Base-by-base conservation (phyloP, 139 green algal species). In the Microglena sp. region DNA sequence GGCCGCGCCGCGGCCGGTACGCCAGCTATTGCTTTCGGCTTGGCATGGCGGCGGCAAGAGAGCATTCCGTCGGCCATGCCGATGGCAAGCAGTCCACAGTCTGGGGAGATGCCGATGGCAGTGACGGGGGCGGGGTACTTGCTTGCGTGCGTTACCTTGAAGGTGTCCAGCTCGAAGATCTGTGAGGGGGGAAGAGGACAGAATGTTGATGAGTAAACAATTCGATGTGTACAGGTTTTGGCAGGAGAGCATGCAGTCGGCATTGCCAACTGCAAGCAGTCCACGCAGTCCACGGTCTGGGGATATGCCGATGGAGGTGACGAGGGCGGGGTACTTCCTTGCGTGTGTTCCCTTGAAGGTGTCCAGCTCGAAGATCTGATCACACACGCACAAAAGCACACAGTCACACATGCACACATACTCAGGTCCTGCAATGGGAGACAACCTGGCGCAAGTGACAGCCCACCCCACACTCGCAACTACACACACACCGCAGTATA, bases 101-200 rank as follows among this genome's bases (percentile, higher is more conserved):
- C 80, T 1, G 82, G 77, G 0, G 88, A 86, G 2, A 95, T 31
- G 34, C 73, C 90, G 43, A 97, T 35, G 18, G 70, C 77, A 15
- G 91, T 40, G 0, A 98, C 74, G 15, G 91, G 86, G 0, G 71
- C 77, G 2, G 89, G 82, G 73, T 95, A 96, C 67, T 84, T 85
- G 35, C 74, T 77, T 2, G 85, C 78, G 61, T 92, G 82, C 4
- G 78, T 88, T 8, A 91, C 75, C 59, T 77, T 84, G 77, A 92
- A 95, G 0, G 56, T 72, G 60, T 94, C 85, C 57, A 92, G 69
- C 59, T 97, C 91, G 64, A 92, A 92, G 6, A 95, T 73, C 84
- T 89, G 77, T 31, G 56, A 22, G 45, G 40, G 36, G 29, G 3
- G 40, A 58, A 53, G 34, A 8, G 31, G 31, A 53, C 15, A 66